Base-by-base conservation (phyloP, 163 green algal species). In the Chlamydomonas reinhardtii region DNA sequence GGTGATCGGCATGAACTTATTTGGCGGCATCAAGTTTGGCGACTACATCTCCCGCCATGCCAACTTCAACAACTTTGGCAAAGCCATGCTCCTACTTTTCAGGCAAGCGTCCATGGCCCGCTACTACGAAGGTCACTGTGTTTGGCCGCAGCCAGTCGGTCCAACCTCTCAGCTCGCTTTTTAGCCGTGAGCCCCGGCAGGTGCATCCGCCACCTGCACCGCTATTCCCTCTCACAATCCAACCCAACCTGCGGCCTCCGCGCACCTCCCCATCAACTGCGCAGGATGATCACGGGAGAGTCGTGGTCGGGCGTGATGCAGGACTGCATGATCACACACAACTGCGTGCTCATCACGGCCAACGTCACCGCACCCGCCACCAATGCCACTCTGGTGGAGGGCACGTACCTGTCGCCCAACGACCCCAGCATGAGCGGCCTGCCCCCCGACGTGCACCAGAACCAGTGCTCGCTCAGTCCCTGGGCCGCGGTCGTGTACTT, bases 1-100 rank as follows among this genome's bases (percentile, higher is more conserved):
- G 31, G 90, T 95, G 31, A 91, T 96, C 31, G 94, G 93, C 65
- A 95, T 96, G 90, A 95, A 94, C 84, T 86, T 97, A 17, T 97
- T 96, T 83, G 92, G 90, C 22, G 82, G 83, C 27, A 88, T 96
- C 61, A 89, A 91, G 82, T 56, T 89, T 24, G 89, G 92, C 31
- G 84, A 92, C 37, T 90, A 84, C 82, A 83, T 96, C 15, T 85
- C 83, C 37, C 64, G 84, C 52, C 86, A 94, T 31, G 92, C 91
- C 66, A 96, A 96, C 83, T 96, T 96, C 65, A 61, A 92, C 71
- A 93, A 77, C 65, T 94, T 96, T 73, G 74, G 69, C n/a, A 91
- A 75, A 62, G 72, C 91, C 6, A 87, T 96, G 78, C 83, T 95
- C 27, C 35, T 90, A n/a, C n/a, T n/a, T n/a, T n/a, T n/a, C n/a